Percentiles rank a stretch among this genome's conserved stretches.
phyloP scores from a whole-genome alignment of 352 stramenopile genomes.

The Phytopythium aichiense region DNA sequence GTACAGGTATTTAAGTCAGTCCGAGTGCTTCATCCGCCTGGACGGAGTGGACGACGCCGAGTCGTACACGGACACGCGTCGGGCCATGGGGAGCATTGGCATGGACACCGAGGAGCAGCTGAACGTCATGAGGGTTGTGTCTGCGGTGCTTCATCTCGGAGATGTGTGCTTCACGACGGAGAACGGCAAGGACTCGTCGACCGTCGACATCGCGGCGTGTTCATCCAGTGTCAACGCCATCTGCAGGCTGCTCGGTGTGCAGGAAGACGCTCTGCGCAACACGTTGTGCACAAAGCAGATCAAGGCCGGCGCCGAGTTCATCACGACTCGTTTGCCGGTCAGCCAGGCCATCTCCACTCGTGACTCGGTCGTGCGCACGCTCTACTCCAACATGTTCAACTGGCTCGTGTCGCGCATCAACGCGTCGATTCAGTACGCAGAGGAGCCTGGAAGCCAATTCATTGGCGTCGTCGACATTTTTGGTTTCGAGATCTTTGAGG shows the following conservation, averaged over 20 bases:
- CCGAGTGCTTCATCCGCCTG: slow-evolving; percentile 61
- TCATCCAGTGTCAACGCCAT: slow-evolving; percentile 70
- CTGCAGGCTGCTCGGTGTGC: slow-evolving; percentile 70
- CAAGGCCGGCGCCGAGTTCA: slow-evolving; percentile 69
- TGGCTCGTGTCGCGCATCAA: slow-evolving; percentile 96
- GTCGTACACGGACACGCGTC: slow-evolving; percentile 68
- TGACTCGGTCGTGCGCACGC: slow-evolving; percentile 83
- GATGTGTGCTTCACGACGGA: slow-evolving; percentile 77
- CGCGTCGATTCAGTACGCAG: slow-evolving; percentile 82
- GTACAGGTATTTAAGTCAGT: slow-evolving; percentile 87
- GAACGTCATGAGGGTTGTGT: slow-evolving; percentile 79
- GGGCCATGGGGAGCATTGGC: slow-evolving; percentile 83
- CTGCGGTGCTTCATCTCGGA: slow-evolving; percentile 83
- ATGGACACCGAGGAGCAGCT: slow-evolving; percentile 74
- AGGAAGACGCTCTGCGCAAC: slow-evolving; percentile 46
- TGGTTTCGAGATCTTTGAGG: slow-evolving; percentile 88
- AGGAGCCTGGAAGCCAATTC: slow-evolving; percentile 62
- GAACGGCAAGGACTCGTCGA: slow-evolving; percentile 63
- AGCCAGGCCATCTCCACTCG: slow-evolving; percentile 70
- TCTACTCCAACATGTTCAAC: slow-evolving; percentile 90
- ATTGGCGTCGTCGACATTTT: slow-evolving; percentile 92
- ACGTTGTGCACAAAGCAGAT: slow-evolving; percentile 80
- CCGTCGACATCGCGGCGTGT: slow-evolving; percentile 49
- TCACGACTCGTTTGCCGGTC: slow-evolving; percentile 61
- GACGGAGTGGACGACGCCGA: slow-evolving; percentile 77